Evolutionary conservation across 2,329 filamentous ascomycete species (phyloP).

Genomic region (Botrytis tulipae): DNA sequence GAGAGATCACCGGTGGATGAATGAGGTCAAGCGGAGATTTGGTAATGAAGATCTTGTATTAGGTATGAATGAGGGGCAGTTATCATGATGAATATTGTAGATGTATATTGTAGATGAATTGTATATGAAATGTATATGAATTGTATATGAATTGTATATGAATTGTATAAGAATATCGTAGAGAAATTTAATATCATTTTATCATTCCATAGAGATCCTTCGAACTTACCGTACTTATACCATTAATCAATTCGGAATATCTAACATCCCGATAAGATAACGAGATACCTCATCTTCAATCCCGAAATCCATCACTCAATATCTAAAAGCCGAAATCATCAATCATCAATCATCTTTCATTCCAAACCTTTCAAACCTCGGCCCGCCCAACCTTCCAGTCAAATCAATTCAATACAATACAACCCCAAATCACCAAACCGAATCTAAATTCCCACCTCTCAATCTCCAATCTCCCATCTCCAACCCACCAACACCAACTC

Average conservation of each 20-base stretch:
- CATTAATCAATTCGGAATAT: background rate
- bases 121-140: too few relatives aligned
- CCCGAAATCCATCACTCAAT: background rate
- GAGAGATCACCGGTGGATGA: too few relatives aligned
- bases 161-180: too few relatives aligned
- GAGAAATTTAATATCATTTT: background rate
- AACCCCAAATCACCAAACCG: background rate
- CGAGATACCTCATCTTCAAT: background rate
- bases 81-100: too few relatives aligned
- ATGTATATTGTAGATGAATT: too few relatives aligned
- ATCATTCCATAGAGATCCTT: background rate
- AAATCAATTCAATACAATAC: too few relatives aligned
- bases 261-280: background rate
- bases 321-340: background rate
- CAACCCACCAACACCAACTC: too few relatives aligned
- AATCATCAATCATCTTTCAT: background rate
- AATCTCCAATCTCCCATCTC: background rate
- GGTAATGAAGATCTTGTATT: background rate
- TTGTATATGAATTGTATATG: too few relatives aligned
- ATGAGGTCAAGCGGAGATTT: background rate
- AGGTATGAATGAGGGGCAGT: background rate
- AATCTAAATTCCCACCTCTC: background rate
- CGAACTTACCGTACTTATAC: too few relatives aligned
- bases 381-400: too few relatives aligned
- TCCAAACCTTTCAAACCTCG: background rate